Evolutionary conservation across 139 green algal species (phyloP).

Genomic region (Yamagishiella unicocca): DNA sequence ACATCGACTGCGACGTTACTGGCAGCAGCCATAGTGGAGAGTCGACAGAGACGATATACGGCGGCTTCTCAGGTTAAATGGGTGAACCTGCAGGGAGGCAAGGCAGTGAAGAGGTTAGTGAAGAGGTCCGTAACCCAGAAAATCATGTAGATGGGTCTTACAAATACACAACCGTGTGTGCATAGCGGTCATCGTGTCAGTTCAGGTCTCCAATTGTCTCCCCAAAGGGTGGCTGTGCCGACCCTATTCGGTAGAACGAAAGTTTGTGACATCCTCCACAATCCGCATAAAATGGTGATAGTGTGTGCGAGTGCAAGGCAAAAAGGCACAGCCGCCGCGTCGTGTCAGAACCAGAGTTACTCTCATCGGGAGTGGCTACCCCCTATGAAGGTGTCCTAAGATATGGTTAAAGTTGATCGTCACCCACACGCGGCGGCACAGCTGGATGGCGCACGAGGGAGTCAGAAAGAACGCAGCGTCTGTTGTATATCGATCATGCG

Average conservation of each 20-base stretch:
- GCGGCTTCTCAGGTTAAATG: too few species aligned
- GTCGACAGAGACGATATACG: too few species aligned
- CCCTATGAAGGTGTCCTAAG: conserved; percentile 76
- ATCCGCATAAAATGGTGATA: not conserved
- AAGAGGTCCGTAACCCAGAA: too few species aligned
- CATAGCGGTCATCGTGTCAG: conserved; percentile 48
- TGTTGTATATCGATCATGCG: conserved; percentile 38
- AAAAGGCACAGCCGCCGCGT: not conserved
- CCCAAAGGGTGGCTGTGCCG: conserved; percentile 38
- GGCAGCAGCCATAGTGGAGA: too few species aligned
- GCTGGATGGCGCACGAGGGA: not conserved
- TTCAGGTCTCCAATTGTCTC: conserved; percentile 73
- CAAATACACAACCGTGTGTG: too few species aligned
- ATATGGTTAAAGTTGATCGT: conserved; percentile 60
- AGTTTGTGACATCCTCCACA: conserved; percentile 65
- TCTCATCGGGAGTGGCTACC: conserved; percentile 41
- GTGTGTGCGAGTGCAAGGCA: not conserved
- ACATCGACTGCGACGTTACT: conserved; percentile 35
- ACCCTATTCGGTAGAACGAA: conserved; percentile 68
- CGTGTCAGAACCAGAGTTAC: conserved; percentile 20
- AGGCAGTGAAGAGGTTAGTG: too few species aligned
- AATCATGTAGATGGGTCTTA: too few species aligned
- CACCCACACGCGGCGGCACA: conserved; percentile 40
- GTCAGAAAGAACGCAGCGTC: conserved; percentile 76
- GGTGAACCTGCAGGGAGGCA: too few species aligned